phyloP scores from a whole-genome alignment of 192 early-diverging fungal genomes.

The Pecoramyces ruminantium region DNA sequence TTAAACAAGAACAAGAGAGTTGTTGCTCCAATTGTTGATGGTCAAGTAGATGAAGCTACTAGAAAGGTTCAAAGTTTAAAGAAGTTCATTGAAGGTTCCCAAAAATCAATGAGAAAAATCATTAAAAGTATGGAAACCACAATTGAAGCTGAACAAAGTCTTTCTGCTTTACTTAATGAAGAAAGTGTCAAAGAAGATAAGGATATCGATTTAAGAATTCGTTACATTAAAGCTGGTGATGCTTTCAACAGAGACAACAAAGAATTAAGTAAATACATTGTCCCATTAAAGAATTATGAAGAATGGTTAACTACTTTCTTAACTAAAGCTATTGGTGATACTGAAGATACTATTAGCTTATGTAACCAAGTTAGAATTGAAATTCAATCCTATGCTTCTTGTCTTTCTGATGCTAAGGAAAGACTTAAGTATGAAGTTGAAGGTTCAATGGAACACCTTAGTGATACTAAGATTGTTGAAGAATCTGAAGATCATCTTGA shows the following conservation, averaged over 20 bases:
- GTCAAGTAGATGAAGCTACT: not conserved
- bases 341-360: not conserved
- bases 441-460: not conserved
- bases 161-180: not conserved
- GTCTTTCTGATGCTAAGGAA: not conserved
- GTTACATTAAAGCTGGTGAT: not conserved
- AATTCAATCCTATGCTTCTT: not conserved
- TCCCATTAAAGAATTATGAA: not conserved
- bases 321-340: not conserved
- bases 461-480: not conserved
- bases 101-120: not conserved
- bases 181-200: not conserved
- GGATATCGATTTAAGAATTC: not conserved
- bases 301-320: not conserved
- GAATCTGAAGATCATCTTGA: not conserved
- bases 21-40: not conserved
- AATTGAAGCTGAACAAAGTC: not conserved
- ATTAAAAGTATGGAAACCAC: not conserved
- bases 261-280: not conserved
- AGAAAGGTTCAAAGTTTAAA: not conserved
- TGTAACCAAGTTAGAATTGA: not conserved
- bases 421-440: not conserved
- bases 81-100: not conserved
- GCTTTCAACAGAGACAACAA: not conserved
- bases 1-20: not conserved